Base-by-base conservation (phyloP, 2,329 filamentous ascomycete genomes). In the Leptosphaerulina australis region DNA sequence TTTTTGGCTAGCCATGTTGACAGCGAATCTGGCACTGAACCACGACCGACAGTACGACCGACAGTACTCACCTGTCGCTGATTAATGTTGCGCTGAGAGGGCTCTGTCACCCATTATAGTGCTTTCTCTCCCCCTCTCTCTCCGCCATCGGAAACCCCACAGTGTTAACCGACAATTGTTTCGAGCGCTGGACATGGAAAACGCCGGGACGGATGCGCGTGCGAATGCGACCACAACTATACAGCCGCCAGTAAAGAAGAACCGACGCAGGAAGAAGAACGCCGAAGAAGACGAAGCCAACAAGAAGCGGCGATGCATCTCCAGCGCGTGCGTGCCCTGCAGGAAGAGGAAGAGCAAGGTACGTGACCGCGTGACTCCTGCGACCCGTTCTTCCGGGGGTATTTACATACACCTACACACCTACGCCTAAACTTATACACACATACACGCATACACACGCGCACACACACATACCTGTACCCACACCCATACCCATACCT, bases 221-320 rank as follows among this genome's bases (percentile, higher is more conserved):
- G 30, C 49, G 44, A 51, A 49, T 28, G 35, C 55, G 29, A 43
- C 44, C n/a, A 5, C 28, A 15, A 21, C 45, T 8, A 26, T 26
- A 11, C 60, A 62, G 38, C 40, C 56, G 46, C 57, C 63, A 11
- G 34, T 60, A n/a, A 72, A 72, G 58, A 68, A 65, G 34, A 66
- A 69, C 11, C 62, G 69, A 18, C 60, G 68, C 38, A 59, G 62
- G 40, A 70, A 70, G 62, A 70, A 68, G 58, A 67, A 71, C 21
- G 58, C 59, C 22, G 64, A 66, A 2, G 62, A 62, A 26, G 73
- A 77, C 45, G 75, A 77, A 37, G 66, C 69, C 36, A 63, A 66
- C 20, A 78, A 68, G 65, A 74, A 79, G 67, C 62, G 77, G 39
- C 60, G 76, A 46, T 79, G 71, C 56, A 73, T 74, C 36, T 72